phyloP scores from a whole-genome alignment of 2,329 filamentous ascomycete species.

The Ceratocystis cacaofunesta region DNA sequence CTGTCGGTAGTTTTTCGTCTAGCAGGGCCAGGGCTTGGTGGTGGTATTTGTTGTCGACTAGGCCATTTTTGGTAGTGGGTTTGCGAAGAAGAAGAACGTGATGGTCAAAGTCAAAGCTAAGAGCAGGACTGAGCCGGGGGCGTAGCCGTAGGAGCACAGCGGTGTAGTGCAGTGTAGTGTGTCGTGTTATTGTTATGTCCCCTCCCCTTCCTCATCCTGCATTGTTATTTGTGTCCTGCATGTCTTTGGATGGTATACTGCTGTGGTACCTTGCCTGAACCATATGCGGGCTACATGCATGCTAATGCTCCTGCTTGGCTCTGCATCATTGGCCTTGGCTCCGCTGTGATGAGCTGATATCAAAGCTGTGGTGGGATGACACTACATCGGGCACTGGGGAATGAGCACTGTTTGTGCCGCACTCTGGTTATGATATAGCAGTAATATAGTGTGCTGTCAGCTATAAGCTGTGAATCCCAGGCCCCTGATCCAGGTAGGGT shows the following conservation, averaged over 20 bases:
- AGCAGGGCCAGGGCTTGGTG: neutral
- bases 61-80: neutral
- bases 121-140: no score
- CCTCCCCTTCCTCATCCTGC: neutral
- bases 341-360: no score
- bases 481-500: neutral
- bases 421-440: no score
- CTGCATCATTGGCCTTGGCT: no score
- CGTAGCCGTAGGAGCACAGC: neutral
- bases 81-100: no score
- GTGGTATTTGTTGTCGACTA: neutral
- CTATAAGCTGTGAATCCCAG: no score
- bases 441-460: no score
- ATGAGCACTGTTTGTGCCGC: no score
- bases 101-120: no score
- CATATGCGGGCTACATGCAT: neutral
- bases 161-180: neutral
- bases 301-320: neutral
- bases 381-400: no score
- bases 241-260: neutral
- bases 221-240: neutral
- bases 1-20: neutral
- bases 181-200: no score
- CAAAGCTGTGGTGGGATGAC: no score
- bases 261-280: slow-evolving; percentile 1